phyloP scores from a whole-genome alignment of 345 rosid species.

The Balakata baccata region DNA sequence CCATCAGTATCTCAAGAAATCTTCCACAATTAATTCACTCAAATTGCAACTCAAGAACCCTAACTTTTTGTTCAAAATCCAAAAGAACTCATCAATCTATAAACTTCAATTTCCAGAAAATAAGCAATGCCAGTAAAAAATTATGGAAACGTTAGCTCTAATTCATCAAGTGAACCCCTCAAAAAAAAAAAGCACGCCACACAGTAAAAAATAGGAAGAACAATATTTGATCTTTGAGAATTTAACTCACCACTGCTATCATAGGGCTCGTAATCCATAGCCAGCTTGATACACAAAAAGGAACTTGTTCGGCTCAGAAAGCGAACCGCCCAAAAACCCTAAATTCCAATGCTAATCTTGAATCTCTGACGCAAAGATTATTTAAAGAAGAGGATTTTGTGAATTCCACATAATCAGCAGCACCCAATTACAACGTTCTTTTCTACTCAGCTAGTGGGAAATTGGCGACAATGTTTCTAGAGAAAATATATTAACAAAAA shows the following conservation, averaged over 20 bases:
- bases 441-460: neutral
- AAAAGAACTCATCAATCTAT: neutral
- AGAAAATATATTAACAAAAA: neutral
- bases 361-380: neutral
- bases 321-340: slow-evolving; percentile 11
- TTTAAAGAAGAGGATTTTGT: no score
- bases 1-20: neutral
- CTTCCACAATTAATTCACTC: neutral
- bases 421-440: neutral
- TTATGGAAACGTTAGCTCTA: slow-evolving; percentile 2
- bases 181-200: slow-evolving; percentile 4
- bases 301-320: neutral
- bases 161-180: neutral
- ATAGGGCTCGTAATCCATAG: slow-evolving; percentile 66
- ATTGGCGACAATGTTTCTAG: neutral
- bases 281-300: slow-evolving; percentile 23
- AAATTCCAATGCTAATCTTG: neutral
- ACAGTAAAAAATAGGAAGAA: neutral
- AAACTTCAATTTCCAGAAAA: neutral
- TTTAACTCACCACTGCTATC: slow-evolving; percentile 74
- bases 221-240: slow-evolving; percentile 15
- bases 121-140: slow-evolving; percentile 15
- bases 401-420: neutral
- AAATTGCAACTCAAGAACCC: neutral
- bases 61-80: neutral